Conservation (phyloP, 768 basidiomycete species). For the Rhodotorula diobovata region DNA sequence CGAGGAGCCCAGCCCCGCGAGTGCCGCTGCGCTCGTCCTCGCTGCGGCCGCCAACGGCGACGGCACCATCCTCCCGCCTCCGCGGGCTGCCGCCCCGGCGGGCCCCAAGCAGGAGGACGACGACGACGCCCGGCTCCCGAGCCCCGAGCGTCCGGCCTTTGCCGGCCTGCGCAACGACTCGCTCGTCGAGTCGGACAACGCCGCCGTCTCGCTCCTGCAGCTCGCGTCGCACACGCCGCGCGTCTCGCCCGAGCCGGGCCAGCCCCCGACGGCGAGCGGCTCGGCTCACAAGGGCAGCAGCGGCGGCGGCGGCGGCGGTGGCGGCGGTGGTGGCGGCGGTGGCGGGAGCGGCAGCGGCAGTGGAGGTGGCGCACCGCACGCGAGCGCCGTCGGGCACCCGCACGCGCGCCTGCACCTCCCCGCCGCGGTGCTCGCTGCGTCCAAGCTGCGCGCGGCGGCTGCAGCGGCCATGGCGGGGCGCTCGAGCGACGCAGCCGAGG, state of each 20-base stretch:
- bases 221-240: slow-evolving; percentile 38
- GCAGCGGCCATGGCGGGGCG: neutral
- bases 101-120: slow-evolving; percentile 13
- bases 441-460: neutral
- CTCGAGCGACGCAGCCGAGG: slow-evolving; percentile 1
- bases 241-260: slow-evolving; percentile 35
- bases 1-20: slow-evolving; percentile 6
- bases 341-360: too few species aligned
- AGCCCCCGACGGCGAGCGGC: neutral
- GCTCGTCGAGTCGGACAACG: slow-evolving; percentile 37
- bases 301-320: neutral
- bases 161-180: slow-evolving; percentile 20
- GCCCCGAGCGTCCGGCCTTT: neutral
- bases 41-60: slow-evolving; percentile 9
- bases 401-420: slow-evolving; percentile 7
- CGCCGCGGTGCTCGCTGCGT: neutral
- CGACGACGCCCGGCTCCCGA: neutral
- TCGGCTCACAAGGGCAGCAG: too few species aligned
- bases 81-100: slow-evolving; percentile 5
- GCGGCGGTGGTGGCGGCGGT: neutral
- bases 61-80: neutral
- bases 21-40: slow-evolving; percentile 3
- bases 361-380: neutral
- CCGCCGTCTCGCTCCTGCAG: slow-evolving; percentile 34
- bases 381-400: slow-evolving; percentile 3